A percentile compares a stretch with the other conserved stretches of the same genome.
Evolutionary conservation across 2,329 filamentous ascomycete genomes (phyloP).

Genomic region (Pestalotiopsis sp.): DNA sequence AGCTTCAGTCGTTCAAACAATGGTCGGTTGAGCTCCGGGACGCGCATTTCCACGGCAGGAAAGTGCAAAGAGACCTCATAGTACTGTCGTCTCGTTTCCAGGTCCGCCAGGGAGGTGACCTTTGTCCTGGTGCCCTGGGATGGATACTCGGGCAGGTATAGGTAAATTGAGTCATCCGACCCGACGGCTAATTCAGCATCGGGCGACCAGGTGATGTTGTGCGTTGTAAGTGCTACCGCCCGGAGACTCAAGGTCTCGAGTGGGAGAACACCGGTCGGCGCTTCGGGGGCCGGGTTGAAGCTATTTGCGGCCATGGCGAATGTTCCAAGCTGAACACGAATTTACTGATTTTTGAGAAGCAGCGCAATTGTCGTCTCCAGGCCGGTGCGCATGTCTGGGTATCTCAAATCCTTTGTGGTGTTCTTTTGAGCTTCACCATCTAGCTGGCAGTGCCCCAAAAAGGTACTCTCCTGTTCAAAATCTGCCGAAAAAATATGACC

Average conservation of each 20-base stretch:
- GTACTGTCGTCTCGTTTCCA: slow-evolving; percentile 28
- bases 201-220: slow-evolving; percentile 54
- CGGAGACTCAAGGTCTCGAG: slow-evolving; percentile 47
- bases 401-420: neutral
- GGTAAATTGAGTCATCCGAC: slow-evolving; percentile 55
- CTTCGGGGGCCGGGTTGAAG: slow-evolving; percentile 18
- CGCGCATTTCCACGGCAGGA: slow-evolving; percentile 26
- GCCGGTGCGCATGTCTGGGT: neutral
- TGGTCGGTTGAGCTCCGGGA: slow-evolving; percentile 28
- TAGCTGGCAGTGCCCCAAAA: neutral
- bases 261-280: slow-evolving; percentile 40
- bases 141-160: slow-evolving; percentile 51
- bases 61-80: slow-evolving; percentile 33
- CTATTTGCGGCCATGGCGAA: too few species aligned
- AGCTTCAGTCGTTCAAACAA: slow-evolving; percentile 27
- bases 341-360: neutral
- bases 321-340: neutral
- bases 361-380: neutral
- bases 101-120: slow-evolving; percentile 10
- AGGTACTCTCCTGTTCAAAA: neutral
- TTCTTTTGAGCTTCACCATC: neutral
- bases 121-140: slow-evolving; percentile 19
- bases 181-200: slow-evolving; percentile 59
- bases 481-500: neutral
- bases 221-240: slow-evolving; percentile 44